Evolutionary conservation across 148 eudicot species (phyloP).

Genomic region (Camellia lanceoleosa): DNA sequence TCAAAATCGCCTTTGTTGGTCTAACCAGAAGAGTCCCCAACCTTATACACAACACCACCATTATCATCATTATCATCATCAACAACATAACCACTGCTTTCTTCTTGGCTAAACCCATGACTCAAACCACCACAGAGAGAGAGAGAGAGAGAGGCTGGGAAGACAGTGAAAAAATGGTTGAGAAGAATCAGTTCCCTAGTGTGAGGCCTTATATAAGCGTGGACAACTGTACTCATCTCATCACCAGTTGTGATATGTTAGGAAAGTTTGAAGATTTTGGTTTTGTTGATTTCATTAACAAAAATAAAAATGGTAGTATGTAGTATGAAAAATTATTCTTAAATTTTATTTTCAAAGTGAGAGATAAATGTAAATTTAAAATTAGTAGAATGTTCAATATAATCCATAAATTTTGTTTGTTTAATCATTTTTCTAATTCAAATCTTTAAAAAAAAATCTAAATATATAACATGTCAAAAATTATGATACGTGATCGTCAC

Average conservation of each 20-base stretch:
- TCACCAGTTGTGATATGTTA: too few relatives aligned
- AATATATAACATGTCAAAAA: too few relatives aligned
- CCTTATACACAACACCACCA: constrained; percentile 29
- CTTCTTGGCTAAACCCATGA: constrained; percentile 17
- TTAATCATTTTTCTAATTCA: too few relatives aligned
- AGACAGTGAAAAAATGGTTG: not conserved
- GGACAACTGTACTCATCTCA: too few relatives aligned
- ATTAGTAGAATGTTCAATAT: too few relatives aligned
- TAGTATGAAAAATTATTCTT: too few relatives aligned
- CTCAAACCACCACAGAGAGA: not conserved
- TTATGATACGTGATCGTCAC: too few relatives aligned
- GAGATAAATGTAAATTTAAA: too few relatives aligned
- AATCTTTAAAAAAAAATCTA: too few relatives aligned
- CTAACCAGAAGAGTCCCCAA: constrained; percentile 45
- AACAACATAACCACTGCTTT: constrained; percentile 1
- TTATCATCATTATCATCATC: constrained; percentile 17
- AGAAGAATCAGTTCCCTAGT: not conserved
- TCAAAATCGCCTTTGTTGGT: constrained; percentile 23
- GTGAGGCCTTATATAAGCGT: not conserved
- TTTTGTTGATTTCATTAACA: not conserved
- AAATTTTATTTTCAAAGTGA: too few relatives aligned
- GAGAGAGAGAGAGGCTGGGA: not conserved
- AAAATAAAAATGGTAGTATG: too few relatives aligned
- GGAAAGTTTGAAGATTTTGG: constrained; percentile 11
- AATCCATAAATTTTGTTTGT: too few relatives aligned